A percentile compares a stretch with the other conserved stretches of the same genome.
Evolutionary conservation across 768 basidiomycete species (phyloP).

Genomic region (Lactifluus rugatus): DNA sequence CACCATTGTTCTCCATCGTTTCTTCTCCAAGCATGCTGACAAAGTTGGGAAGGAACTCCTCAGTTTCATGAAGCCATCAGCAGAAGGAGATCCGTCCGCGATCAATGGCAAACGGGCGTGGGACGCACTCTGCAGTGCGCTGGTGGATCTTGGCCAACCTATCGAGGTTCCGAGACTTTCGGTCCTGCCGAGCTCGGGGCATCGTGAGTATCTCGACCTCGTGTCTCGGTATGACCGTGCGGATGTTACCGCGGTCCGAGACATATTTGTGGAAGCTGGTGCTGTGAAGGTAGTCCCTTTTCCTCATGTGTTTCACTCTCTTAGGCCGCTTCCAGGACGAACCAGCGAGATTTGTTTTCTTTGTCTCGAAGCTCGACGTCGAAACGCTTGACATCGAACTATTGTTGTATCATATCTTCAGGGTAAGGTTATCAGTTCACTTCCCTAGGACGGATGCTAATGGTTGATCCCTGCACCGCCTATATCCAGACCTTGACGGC

Average conservation of each 20-base stretch:
- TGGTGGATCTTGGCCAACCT: constrained; percentile 69
- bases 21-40: constrained; percentile 76
- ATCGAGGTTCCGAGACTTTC: constrained; percentile 60
- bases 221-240: constrained; percentile 55
- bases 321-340: constrained; percentile 28
- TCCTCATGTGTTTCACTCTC: neutral
- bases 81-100: constrained; percentile 45
- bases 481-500: constrained; percentile 40
- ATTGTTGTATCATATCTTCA: constrained; percentile 69
- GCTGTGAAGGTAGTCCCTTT: constrained; percentile 34
- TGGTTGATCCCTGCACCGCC: neutral
- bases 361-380: constrained; percentile 62
- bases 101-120: constrained; percentile 70
- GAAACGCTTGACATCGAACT: constrained; percentile 73
- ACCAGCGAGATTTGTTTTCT: constrained; percentile 49
- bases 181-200: constrained; percentile 35
- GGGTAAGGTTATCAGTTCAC: constrained; percentile 33
- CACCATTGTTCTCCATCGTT: constrained; percentile 72
- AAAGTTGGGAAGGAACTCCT: constrained; percentile 82
- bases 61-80: constrained; percentile 51
- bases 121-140: constrained; percentile 68
- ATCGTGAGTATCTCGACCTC: constrained; percentile 57
- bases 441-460: neutral
- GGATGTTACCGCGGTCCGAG: constrained; percentile 49
- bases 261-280: constrained; percentile 53